Conservation (phyloP, 495 filamentous ascomycete genomes). For the Penicillium atrosanguineum region DNA sequence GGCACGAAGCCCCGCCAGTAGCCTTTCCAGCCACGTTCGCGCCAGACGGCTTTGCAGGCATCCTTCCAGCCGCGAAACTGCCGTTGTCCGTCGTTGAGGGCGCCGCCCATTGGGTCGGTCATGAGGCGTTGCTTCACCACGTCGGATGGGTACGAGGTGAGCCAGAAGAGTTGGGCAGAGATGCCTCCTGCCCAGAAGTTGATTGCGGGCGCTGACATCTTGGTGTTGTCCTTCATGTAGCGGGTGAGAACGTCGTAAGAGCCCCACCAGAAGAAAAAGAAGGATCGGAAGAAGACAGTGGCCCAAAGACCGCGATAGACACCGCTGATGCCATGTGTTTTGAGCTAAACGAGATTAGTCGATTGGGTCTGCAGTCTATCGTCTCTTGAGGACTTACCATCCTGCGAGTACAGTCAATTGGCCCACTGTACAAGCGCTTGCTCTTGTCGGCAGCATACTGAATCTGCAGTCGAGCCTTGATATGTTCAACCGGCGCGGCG, state of each 20-base stretch:
- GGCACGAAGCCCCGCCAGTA: constrained; percentile 95
- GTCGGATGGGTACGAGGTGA: constrained; percentile 86
- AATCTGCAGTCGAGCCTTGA: constrained; percentile 91
- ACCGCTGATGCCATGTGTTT: constrained; percentile 69
- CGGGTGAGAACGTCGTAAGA: constrained; percentile 81
- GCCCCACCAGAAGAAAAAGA: constrained; percentile 98
- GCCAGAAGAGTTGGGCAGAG: constrained; percentile 90
- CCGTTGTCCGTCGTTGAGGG: constrained; percentile 63
- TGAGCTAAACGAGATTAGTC: constrained; percentile 27
- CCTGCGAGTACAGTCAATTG: constrained; percentile 75
- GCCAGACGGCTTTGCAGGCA: constrained; percentile 73
- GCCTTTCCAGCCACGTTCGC: constrained; percentile 69
- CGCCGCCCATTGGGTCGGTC: constrained; percentile 81
- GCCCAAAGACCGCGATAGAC: constrained; percentile 82
- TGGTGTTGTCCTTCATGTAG: constrained; percentile 61
- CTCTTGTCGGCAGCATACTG: constrained; percentile 79
- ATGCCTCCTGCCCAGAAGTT: constrained; percentile 98
- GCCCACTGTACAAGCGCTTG: constrained; percentile 76
- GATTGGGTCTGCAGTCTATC: neutral
- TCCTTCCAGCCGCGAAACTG: constrained; percentile 75
- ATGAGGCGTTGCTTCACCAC: constrained; percentile 98
- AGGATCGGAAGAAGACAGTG: constrained; percentile 83
- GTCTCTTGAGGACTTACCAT: constrained; percentile 46
- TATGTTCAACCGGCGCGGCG: constrained; percentile 89
- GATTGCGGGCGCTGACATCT: constrained; percentile 71